Evolutionary conservation across 192 early-diverging fungal genomes (phyloP), one percentile per base, ranked within the genome.

Genomic region (Chytriomyces sp.): DNA sequence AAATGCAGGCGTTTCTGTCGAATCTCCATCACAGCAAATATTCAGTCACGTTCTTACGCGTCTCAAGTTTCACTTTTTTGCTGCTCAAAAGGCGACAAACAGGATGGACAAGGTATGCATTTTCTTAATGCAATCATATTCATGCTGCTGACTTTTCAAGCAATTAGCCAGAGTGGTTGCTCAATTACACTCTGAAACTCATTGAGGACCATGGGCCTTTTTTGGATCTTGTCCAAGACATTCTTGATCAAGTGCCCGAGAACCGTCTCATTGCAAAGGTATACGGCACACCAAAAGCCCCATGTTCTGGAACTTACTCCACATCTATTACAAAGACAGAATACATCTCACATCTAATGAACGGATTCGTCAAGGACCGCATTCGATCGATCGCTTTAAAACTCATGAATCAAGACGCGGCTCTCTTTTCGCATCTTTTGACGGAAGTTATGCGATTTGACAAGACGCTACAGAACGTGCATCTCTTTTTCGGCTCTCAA

Each of bases 381-480:
- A 73, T 73, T 62, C 53, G 47, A 23, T 8, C n/a, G 16, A 53
- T 44, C 2, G 71, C 71, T 9, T 43, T 63, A 18, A 26, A 62
- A 43, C 7, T 60, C 10, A 18, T 73, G 43, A 26, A 73, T 45
- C 18, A n/a, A 9, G 35, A 64, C 63, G 16, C 24, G 24, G 4
- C n/a, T 9, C 60, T 63, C 16, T 63, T 73, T 62, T 73, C 61
- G 71, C 71, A 73, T 45, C 46, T 73, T 18, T 26, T 73, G 43
- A 73, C 71, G 43, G 59, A 73, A 63, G 71, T 46, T 11, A 73
- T 73, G 35, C 71, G 71, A 11, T 73, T 73, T 45, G 71, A 73
- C 61, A 73, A 73, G 60, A 62, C 71, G 13, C n/a, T 73, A 0
- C 59, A 46, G 44, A 61, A 73, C 16, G 53, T 73, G 23, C 53